A percentile compares a stretch with the other conserved stretches of the same genome.
phyloP scores from a whole-genome alignment of 106 monocot species.

The Dactylorhiza incarnata region DNA sequence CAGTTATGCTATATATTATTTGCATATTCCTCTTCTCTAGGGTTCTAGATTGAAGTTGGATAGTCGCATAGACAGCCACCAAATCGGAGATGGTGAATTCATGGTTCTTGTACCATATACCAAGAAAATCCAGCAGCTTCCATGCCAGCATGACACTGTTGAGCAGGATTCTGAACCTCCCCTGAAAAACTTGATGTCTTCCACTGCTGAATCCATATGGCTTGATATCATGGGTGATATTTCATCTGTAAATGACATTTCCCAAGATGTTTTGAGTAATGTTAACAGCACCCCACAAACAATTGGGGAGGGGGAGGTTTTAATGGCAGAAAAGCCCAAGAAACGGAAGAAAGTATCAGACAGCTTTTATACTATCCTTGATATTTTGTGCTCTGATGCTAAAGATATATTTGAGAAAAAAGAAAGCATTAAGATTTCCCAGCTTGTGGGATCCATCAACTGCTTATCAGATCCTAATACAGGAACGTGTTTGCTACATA shows the following conservation, averaged over 20 bases:
- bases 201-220: slow-evolving; percentile 53
- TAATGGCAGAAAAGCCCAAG: neutral
- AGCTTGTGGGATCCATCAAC: slow-evolving; percentile 17
- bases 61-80: slow-evolving; percentile 16
- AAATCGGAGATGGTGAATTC: slow-evolving; percentile 37
- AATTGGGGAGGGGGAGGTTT: neutral
- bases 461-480: slow-evolving; percentile 42
- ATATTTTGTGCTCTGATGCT: slow-evolving; percentile 23
- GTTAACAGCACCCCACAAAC: neutral
- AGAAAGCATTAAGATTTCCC: slow-evolving; percentile 14
- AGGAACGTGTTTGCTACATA: slow-evolving; percentile 37
- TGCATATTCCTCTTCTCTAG: slow-evolving; percentile 17
- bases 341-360: slow-evolving; percentile 6
- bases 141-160: neutral
- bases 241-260: slow-evolving; percentile 26
- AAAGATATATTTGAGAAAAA: slow-evolving; percentile 14
- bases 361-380: slow-evolving; percentile 10
- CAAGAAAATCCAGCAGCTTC: slow-evolving; percentile 36
- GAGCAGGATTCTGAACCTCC: slow-evolving; percentile 3
- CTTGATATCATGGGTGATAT: slow-evolving; percentile 69
- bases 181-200: neutral
- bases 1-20: neutral
- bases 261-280: slow-evolving; percentile 3
- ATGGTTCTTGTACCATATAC: slow-evolving; percentile 70
- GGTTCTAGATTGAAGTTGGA: slow-evolving; percentile 51